Evolutionary conservation across 768 basidiomycete genomes (phyloP), one percentile per base, ranked within the genome.

Genomic region (Leccinum obscurum): DNA sequence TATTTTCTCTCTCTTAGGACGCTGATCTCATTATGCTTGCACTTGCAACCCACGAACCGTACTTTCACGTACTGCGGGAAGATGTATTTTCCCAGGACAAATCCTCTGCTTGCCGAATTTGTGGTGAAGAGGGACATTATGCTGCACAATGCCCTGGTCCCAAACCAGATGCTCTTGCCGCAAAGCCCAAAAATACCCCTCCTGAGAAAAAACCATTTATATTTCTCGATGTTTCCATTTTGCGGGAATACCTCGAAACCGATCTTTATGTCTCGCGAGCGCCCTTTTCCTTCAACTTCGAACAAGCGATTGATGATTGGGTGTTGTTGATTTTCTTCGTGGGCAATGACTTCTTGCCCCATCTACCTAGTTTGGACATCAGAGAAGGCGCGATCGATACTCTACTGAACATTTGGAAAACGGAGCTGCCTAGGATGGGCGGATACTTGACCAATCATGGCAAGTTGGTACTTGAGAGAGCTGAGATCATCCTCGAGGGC

Each of bases 251-350:
- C 80, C 89, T 99, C 67, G 93, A 96, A 78, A 87, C 92, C 73
- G 97, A 98, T 74, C 88, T 99, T 65, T 87, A 93, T 76, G 82
- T 96, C 34, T 79, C 88, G n/a, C 77, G 84, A 61, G 75, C 83
- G 17, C 78, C 87, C 2, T 95, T 97, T 78, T 86, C 89, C 34
- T 98, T 96, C 83, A 86, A 91, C 69, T 81, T 98, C 75, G 97
- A 99, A 77, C 88, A 90, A 76, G 95, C 97, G 39, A 92, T 99
- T 76, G 97, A 99, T 83, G 97, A 99, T 76, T 99, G 97, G 97
- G 93, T 99, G 67, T 87, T 99, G 71, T 85, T 99, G 70, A 98
- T 98, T 67, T 99, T 99, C 87, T 98, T 99, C 77, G 97, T 99
- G 74, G 97, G 97, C 67, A 99, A 99, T 80, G 98, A 81, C 95